Evolutionary conservation across 1,284 basidiomycete species (phyloP), one percentile per base, ranked within the genome.

Genomic region (Irpex sp.): DNA sequence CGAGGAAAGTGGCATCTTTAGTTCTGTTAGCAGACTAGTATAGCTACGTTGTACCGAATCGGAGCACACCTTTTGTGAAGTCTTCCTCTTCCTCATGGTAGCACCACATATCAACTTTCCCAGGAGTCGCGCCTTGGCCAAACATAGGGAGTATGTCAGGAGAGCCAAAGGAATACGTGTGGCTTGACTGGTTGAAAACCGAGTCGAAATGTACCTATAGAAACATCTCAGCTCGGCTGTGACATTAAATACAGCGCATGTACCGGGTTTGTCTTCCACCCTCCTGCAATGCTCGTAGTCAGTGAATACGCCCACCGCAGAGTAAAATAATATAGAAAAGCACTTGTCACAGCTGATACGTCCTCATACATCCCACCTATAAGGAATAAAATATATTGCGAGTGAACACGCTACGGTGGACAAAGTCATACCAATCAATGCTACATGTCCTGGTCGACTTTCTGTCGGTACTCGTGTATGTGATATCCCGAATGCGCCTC

Each of bases 111-210:
- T 84, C 82, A 0, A 96, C 91, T 66, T 82, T 90, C 0, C 87
- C 89, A 0, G 85, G 82, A 0, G 80, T 81, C 3, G 92, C 92
- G 13, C 93, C 93, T 5, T 84, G 81, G 15, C 86, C 80, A 70
- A 96, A 96, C 91, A 96, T 96, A 9, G 93, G 93, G 3, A 96
- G 75, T 63, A 96, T 96, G 74, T 96, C 94, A 0, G 94, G 94
- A 2, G 91, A 93, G 2, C 94, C 94, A 67, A 95, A 96, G 0
- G 92, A 89, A 70, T 87, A 96, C 0, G 93, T 92, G 49, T 85
- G 80, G 49, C 82, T 84, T 1, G 92, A 94, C 72, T 89, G 91
- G 69, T 96, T 96, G 73, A 96, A 91, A 2, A 96, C 86, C 1
- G 93, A 95, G 74, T 96, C 94, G 72, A 96, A 96, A 65, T 93